These are phyloP conservation scores for Hortiboletus campestris DNA, from an alignment of 768 basidiomycete genomes.

Conservation along the genomic window DNA sequence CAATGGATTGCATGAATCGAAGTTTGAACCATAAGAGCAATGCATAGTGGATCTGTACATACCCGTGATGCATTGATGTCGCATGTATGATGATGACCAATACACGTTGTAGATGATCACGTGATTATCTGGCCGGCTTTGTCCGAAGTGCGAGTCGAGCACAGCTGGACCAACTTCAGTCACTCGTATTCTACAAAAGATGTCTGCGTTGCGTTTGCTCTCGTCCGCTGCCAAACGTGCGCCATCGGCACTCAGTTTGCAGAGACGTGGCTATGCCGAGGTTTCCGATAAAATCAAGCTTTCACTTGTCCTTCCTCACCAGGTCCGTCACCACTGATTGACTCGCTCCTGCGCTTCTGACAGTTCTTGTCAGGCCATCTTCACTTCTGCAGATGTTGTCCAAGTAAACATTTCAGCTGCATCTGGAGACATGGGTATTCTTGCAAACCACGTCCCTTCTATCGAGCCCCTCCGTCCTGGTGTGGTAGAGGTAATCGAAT, in stretches of 20 bases:
- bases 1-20: conserved; percentile 27
- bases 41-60: background rate
- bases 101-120: conserved; percentile 10
- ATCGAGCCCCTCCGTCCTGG: conserved; percentile 94
- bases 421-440: conserved; percentile 98
- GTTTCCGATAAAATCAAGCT: conserved; percentile 88
- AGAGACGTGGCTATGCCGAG: conserved; percentile 89
- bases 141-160: conserved; percentile 18
- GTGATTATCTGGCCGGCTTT: conserved; percentile 29
- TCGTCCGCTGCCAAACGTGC: conserved; percentile 61
- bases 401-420: conserved; percentile 95
- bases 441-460: conserved; percentile 98
- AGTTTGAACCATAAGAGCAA: conserved; percentile 22
- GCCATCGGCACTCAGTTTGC: conserved; percentile 48
- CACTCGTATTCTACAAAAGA: conserved; percentile 32
- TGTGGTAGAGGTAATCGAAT: conserved; percentile 91
- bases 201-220: conserved; percentile 76
- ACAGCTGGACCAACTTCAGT: background rate
- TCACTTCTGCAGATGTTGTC: conserved; percentile 84
- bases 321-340: conserved; percentile 52
- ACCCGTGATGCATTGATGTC: no score
- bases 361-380: conserved; percentile 66
- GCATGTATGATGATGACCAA: background rate
- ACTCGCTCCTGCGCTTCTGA: conserved; percentile 10
- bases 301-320: conserved; percentile 91